A percentile compares a stretch with the other conserved stretches of the same genome.
phyloP scores from a whole-genome alignment of 441 rosid species.

The Adansonia gregorii region DNA sequence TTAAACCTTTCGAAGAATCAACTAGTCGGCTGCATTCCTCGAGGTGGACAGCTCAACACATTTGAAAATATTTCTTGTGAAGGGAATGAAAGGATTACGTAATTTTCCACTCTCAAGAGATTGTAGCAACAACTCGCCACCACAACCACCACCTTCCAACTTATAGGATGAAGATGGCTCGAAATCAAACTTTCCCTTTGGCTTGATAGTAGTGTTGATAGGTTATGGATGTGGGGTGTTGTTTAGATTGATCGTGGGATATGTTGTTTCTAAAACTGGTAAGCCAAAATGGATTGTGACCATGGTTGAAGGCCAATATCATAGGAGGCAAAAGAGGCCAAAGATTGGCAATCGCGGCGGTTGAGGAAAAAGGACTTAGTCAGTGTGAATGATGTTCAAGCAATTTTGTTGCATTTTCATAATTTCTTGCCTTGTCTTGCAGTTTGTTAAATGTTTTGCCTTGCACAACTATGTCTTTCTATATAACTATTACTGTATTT shows the following conservation, averaged over 20 bases:
- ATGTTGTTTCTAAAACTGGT: background rate
- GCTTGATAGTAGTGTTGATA: background rate
- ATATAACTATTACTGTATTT: no score
- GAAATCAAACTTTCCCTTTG: background rate
- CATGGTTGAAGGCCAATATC: background rate
- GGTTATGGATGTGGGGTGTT: conserved; percentile 10
- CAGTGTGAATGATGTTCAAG: background rate
- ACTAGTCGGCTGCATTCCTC: conserved; percentile 29
- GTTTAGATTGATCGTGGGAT: background rate
- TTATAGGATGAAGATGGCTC: background rate
- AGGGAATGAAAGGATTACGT: background rate
- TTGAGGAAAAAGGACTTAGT: background rate
- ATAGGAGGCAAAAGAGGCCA: background rate
- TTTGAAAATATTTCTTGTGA: background rate
- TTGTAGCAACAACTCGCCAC: background rate
- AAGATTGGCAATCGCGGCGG: background rate
- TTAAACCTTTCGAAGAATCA: conserved; percentile 30
- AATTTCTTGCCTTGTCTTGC: background rate
- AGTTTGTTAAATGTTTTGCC: background rate
- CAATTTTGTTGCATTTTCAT: background rate
- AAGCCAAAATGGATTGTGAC: background rate
- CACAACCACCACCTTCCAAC: background rate
- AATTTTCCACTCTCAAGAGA: background rate
- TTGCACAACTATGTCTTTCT: background rate
- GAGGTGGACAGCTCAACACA: conserved; percentile 19